Base-by-base conservation (phyloP, 1,284 basidiomycete genomes). In the Neonothopanus nambi region DNA sequence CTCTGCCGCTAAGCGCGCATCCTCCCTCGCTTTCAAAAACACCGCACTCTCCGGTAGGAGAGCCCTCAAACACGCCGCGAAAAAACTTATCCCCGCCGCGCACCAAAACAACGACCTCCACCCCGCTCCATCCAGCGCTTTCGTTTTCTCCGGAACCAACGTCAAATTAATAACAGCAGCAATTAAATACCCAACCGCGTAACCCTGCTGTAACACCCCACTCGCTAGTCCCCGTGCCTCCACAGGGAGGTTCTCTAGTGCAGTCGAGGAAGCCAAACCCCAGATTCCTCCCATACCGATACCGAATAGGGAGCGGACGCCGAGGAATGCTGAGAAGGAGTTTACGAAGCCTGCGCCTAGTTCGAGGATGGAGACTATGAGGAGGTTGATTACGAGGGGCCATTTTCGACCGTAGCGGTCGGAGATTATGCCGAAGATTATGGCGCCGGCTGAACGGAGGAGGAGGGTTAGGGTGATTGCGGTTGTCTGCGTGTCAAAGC, bases 391-490 rank as follows among this genome's bases (percentile, higher is more conserved):
- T 5, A 62, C 52, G 5, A 62, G 46, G 20, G 61, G 61, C 51
- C 57, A 63, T 30, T 61, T 63, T 7, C 61, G 54, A 11, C 61
- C 61, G 37, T 37, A 62, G 13, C 57, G 44, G 35, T 63, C 61
- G 26, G 55, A 56, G 23, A 58, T 36, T 13, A 60, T 49, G 23
- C 61, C 61, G 23, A 61, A 60, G 13, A 61, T 52, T 7, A 58
- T 26, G 4, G 95, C 95, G 21, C 95, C 96, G 28, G 83, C 72
- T 1, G 91, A 89, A 49, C 96, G 86, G 76, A 97, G 93, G 28
- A 98, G 83, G 1, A 98, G 79, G 0, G 95, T 98, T 45, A 98
- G 80, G 3, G 95, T 98, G 66, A 99, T 95, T 6, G 93, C 82
- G 24, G 84, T 84, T 45, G 90, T 88, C 87, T 89, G 61, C 33